A percentile compares a stretch with the other conserved stretches of the same genome.
phyloP scores from a whole-genome alignment of 768 basidiomycete species.

The Zangia roseola region DNA sequence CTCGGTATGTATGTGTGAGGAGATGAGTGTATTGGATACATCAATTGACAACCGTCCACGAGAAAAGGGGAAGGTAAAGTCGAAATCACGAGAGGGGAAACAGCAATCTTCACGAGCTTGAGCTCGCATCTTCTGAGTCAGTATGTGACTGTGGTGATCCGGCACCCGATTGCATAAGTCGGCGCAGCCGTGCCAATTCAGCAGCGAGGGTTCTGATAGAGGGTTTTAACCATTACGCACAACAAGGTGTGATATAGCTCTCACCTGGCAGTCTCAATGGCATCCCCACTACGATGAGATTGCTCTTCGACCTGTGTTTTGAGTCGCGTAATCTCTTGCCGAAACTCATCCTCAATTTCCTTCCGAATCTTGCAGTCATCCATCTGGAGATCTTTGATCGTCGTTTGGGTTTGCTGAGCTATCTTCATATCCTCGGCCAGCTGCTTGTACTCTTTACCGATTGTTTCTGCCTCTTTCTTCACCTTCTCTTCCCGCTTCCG shows the following conservation, averaged over 20 bases:
- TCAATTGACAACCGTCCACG: slow-evolving; percentile 30
- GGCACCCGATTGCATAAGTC: slow-evolving; percentile 65
- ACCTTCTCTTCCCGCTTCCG: slow-evolving; percentile 67
- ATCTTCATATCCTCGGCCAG: slow-evolving; percentile 62
- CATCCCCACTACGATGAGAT: slow-evolving; percentile 53
- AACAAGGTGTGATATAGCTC: slow-evolving; percentile 18
- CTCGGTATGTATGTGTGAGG: slow-evolving; percentile 21
- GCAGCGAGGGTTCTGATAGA: slow-evolving; percentile 49
- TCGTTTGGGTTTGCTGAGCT: slow-evolving; percentile 44
- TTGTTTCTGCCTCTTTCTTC: slow-evolving; percentile 62
- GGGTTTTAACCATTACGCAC: background rate
- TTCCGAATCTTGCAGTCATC: slow-evolving; percentile 49
- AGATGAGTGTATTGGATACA: slow-evolving; percentile 33
- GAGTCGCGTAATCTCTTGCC: slow-evolving; percentile 53
- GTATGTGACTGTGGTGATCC: slow-evolving; percentile 26
- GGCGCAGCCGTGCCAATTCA: slow-evolving; percentile 66
- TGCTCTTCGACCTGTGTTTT: slow-evolving; percentile 54
- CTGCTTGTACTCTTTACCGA: slow-evolving; percentile 67
- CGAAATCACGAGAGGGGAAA: background rate
- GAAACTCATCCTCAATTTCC: slow-evolving; percentile 63
- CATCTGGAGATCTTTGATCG: slow-evolving; percentile 48
- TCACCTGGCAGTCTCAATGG: slow-evolving; percentile 61
- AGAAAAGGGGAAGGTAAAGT: slow-evolving; percentile 1
- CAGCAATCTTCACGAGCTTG: slow-evolving; percentile 11
- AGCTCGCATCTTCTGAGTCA: slow-evolving; percentile 10